These are phyloP conservation scores for Exophiala mesophila DNA, from an alignment of 2,329 filamentous ascomycete genomes.

Conservation along the genomic window DNA sequence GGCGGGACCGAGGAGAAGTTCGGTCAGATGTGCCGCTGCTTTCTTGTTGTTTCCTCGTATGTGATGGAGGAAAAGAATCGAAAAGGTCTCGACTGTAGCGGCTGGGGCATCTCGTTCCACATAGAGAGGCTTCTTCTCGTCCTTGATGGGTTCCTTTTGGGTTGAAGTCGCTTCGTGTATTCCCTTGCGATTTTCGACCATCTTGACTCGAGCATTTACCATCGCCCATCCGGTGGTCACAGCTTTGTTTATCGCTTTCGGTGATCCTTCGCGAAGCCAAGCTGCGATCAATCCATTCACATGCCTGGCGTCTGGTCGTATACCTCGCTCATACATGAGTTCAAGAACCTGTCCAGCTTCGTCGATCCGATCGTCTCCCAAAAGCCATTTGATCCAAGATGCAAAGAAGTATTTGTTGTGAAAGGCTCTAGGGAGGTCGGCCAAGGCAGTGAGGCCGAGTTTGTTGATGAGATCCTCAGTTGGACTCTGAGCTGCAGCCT, in stretches of 20 bases:
- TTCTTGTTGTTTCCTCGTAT: conserved; percentile 55
- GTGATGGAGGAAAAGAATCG: conserved; percentile 68
- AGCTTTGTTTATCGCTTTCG: conserved; percentile 54
- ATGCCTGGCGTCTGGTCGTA: conserved; percentile 67
- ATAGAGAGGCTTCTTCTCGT: conserved; percentile 21
- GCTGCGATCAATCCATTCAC: conserved; percentile 78
- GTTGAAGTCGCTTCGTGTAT: not conserved
- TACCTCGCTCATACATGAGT: conserved; percentile 66
- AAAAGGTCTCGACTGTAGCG: conserved; percentile 74
- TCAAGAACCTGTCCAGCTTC: conserved; percentile 68
- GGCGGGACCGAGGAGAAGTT: conserved; percentile 54
- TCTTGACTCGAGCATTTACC: conserved; percentile 63
- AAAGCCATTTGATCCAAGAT: conserved; percentile 81
- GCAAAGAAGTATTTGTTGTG: conserved; percentile 78
- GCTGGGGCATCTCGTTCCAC: conserved; percentile 44
- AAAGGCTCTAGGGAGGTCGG: conserved; percentile 48
- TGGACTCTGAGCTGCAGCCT: conserved; percentile 22
- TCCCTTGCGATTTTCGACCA: conserved; percentile 43
- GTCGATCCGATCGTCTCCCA: conserved; percentile 65
- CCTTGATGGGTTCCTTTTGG: not conserved
- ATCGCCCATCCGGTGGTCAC: conserved; percentile 70
- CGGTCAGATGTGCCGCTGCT: conserved; percentile 57
- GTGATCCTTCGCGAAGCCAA: conserved; percentile 62
- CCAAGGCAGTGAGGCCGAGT: conserved; percentile 46
- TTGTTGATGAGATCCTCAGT: conserved; percentile 43